Evolutionary conservation across 805 yeast genomes (phyloP).

Genomic region (Cyberlindnera maritima): DNA sequence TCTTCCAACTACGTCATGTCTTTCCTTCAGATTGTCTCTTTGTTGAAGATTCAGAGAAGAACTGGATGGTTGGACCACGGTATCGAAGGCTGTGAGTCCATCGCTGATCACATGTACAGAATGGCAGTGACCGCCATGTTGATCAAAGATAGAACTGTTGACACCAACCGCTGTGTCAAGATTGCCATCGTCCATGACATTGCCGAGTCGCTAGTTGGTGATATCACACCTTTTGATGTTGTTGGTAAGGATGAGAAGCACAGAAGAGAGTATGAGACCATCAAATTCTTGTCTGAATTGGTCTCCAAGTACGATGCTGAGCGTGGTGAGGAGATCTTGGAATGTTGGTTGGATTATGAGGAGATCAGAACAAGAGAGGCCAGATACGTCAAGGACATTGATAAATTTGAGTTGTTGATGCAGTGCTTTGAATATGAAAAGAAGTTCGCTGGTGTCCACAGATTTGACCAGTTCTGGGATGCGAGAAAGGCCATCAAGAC

Average conservation of each 20-base stretch:
- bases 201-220: conserved; percentile 93
- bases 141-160: conserved; percentile 48
- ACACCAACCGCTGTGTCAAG: conserved; percentile 69
- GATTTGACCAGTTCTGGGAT: conserved; percentile 65
- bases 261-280: conserved; percentile 72
- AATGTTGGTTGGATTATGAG: conserved; percentile 88
- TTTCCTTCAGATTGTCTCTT: conserved; percentile 62
- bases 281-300: conserved; percentile 58
- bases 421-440: conserved; percentile 86
- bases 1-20: conserved; percentile 51
- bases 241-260: conserved; percentile 80
- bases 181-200: conserved; percentile 91
- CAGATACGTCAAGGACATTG: conserved; percentile 87
- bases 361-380: conserved; percentile 80
- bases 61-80: conserved; percentile 91
- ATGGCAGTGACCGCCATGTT: conserved; percentile 83
- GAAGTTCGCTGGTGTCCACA: conserved; percentile 50
- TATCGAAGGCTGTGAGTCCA: conserved; percentile 49
- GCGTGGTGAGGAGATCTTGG: conserved; percentile 63
- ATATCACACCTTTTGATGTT: conserved; percentile 79
- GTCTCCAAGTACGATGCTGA: conserved; percentile 60
- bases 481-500: conserved; percentile 66
- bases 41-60: conserved; percentile 74
- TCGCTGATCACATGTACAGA: conserved; percentile 95
- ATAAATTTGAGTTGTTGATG: conserved; percentile 82